phyloP scores from a whole-genome alignment of 768 basidiomycete genomes.

The Russula lepida region DNA sequence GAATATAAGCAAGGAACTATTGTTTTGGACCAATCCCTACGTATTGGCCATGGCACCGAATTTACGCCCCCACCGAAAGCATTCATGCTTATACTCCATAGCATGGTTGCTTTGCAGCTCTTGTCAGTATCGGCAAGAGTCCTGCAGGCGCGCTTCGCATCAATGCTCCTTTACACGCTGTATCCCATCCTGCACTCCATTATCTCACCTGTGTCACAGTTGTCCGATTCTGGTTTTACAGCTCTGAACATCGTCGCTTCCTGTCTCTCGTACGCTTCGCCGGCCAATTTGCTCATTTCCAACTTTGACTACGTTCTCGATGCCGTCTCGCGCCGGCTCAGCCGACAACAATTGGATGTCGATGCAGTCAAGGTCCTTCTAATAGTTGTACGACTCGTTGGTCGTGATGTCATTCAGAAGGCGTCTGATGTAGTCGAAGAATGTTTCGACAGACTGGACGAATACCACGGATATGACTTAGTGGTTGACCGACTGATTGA shows the following conservation, averaged over 20 bases:
- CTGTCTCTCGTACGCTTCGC: conserved; percentile 81
- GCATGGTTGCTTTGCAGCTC: conserved; percentile 60
- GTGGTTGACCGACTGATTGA: conserved; percentile 83
- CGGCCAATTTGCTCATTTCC: conserved; percentile 79
- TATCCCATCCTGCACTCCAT: conserved; percentile 86
- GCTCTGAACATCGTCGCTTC: conserved; percentile 62
- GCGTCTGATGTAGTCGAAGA: conserved; percentile 95
- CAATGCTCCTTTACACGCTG: conserved; percentile 66
- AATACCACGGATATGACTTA: conserved; percentile 86
- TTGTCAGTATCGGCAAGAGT: conserved; percentile 66
- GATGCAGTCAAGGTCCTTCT: conserved; percentile 85
- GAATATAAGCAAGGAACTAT: conserved; percentile 15
- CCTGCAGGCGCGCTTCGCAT: conserved; percentile 60
- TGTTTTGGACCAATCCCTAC: conserved; percentile 25
- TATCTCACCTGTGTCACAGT: conserved; percentile 57
- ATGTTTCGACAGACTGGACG: conserved; percentile 93
- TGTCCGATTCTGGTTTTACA: conserved; percentile 69
- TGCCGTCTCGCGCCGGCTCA: conserved; percentile 75
- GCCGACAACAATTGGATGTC: conserved; percentile 72
- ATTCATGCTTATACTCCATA: conserved; percentile 60
- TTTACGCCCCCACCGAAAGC: conserved; percentile 24
- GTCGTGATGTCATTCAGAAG: conserved; percentile 75
- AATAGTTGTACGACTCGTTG: conserved; percentile 79
- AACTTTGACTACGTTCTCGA: conserved; percentile 98
- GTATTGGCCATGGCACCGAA: conserved; percentile 34